These are phyloP conservation scores for Candida khao-thaluensis DNA, from an alignment of 805 yeast species.

Conservation along the genomic window DNA sequence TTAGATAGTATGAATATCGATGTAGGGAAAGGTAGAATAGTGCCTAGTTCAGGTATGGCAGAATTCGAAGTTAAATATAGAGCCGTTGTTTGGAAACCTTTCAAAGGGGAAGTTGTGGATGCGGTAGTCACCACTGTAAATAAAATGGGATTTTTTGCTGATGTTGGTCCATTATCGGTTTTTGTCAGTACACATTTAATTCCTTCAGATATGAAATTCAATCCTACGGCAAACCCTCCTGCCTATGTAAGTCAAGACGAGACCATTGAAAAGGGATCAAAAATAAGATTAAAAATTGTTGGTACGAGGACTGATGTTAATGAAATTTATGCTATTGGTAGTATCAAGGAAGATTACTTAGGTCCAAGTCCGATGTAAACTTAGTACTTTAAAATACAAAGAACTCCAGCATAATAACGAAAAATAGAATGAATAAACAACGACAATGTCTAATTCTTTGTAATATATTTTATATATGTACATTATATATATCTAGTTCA, in stretches of 20 bases:
- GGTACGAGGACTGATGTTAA: slow-evolving; percentile 98
- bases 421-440: slow-evolving; percentile 6
- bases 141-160: slow-evolving; percentile 95
- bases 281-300: slow-evolving; percentile 90
- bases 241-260: slow-evolving; percentile 95
- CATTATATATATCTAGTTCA: slow-evolving; percentile 3
- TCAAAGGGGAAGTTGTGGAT: slow-evolving; percentile 98
- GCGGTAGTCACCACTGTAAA: slow-evolving; percentile 93
- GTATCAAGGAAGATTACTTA: slow-evolving; percentile 95
- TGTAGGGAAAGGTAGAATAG: slow-evolving; percentile 88
- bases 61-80: slow-evolving; percentile 94
- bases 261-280: slow-evolving; percentile 88
- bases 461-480: slow-evolving; percentile 4
- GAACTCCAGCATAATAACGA: slow-evolving; percentile 1
- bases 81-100: slow-evolving; percentile 98
- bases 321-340: slow-evolving; percentile 95
- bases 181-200: slow-evolving; percentile 93
- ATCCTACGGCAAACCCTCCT: slow-evolving; percentile 97
- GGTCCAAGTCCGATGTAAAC: slow-evolving; percentile 64
- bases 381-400: neutral
- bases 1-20: slow-evolving; percentile 92
- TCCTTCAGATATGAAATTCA: slow-evolving; percentile 90
- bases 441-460: slow-evolving; percentile 4
- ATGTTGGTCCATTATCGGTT: slow-evolving; percentile 94
- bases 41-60: slow-evolving; percentile 91